Conservation (phyloP, 2,329 filamentous ascomycete genomes). For the Knufia fluminis region DNA sequence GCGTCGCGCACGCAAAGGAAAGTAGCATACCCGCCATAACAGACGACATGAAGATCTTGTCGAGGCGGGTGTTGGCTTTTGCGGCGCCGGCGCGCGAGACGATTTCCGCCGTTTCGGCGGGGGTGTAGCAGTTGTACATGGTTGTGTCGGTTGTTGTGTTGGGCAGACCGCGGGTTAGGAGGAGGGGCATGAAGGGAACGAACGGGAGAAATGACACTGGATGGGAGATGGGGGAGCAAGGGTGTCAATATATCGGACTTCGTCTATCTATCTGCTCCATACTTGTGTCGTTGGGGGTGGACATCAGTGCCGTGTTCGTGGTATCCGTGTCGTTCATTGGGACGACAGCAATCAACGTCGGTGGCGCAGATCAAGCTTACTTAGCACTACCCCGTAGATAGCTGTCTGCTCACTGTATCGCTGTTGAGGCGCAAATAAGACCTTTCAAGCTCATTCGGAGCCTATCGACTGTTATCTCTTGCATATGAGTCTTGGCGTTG, state of each 20-base stretch:
- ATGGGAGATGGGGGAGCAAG: no score
- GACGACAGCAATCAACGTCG: neutral
- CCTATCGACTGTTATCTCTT: neutral
- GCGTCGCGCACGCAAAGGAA: conserved; percentile 42
- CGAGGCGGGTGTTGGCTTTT: conserved; percentile 45
- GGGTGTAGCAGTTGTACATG: conserved; percentile 35
- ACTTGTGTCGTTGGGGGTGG: no score
- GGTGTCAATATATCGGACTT: no score
- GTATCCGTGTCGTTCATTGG: no score
- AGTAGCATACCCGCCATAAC: conserved; percentile 45
- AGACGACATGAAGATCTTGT: conserved; percentile 45
- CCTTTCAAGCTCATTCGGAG: neutral
- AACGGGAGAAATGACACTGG: neutral
- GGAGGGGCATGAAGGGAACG: neutral
- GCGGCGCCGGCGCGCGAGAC: conserved; percentile 41
- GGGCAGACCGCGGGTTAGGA: no score
- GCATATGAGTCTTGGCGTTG: neutral
- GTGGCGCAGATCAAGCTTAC: neutral
- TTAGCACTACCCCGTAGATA: neutral
- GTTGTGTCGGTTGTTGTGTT: neutral
- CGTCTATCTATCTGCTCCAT: no score
- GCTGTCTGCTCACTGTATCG: neutral
- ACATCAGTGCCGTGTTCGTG: no score
- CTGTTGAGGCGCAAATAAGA: neutral
- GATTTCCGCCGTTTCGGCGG: conserved; percentile 43